Evolutionary conservation across 2,329 filamentous ascomycete species (phyloP), one percentile per base, ranked within the genome.

Genomic region (Fusarium lateritium): DNA sequence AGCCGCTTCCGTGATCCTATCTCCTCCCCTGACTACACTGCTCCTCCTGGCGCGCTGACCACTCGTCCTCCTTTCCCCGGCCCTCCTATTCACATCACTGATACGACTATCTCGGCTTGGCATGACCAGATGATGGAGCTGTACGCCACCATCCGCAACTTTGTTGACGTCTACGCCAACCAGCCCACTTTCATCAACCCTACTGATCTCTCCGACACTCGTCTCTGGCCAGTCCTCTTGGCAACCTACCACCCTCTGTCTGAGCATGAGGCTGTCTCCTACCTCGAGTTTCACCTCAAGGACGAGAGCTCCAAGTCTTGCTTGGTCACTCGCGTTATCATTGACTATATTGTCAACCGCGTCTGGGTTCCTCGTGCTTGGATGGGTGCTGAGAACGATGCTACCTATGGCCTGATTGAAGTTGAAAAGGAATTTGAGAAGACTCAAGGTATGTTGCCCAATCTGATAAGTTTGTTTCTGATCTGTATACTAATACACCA

Each of bases 291-390:
- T 56, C 81, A 83, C 52, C 75, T 83, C 22, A 77, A 77, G 54
- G 78, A 80, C 22, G 75, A 77, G 34, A 79, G 79, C 56, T 76
- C 79, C 49, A 82, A 82, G 71, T 77, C 78, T 4, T 83, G 81
- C 64, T 76, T 83, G n/a, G 78, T 83, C 17, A 82, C 81, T 4
- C 78, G 81, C 8, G 76, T 82, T 62, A 76, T 82, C 21, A 76
- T 83, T 31, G 81, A 83, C 70, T 82, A 79, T 56, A 75, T 83
- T 40, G 80, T 83, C 55, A 80, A 80, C 61, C 75, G 79, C 5
- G 78, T 82, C 39, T 82, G 81, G 79, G 77, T 78, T 3, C 76
- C 79, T 7, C 74, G 75, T 33, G 80, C 80, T 7, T 83, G 81
- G 81, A 75, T 75, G 52, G 79, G 79, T 21, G 77, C 78, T 7